Base-by-base conservation (phyloP, 106 monocot genomes). In the Dendrobium nobile region DNA sequence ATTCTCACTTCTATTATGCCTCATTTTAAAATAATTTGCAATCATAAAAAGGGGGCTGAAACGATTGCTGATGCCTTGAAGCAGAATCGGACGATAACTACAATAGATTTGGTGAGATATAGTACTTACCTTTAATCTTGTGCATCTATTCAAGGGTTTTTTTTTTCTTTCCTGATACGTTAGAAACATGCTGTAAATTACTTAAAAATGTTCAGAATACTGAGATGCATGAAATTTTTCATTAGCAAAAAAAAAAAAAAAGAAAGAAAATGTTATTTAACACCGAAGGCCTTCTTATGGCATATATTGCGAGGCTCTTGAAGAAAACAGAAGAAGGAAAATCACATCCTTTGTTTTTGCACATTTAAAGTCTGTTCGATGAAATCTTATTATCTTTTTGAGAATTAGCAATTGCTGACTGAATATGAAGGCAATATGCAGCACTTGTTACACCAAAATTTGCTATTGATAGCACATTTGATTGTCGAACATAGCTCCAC, bases 11-110 rank as follows among this genome's bases (percentile, higher is more conserved):
- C 45, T 43, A 70, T 61, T 61, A 54, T 68, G 28, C 16, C 9
- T 27, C 1, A 47, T 44, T 27, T 28, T 65, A 41, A 40, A 79
- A 37, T 33, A 79, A 27, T 7, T 68, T 67, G 56, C 54, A 33
- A 37, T 77, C 20, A 47, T 79, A 47, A 24, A 73, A 86, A 95
- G 99, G 99, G 99, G 87, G 95, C 89, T 80, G 84, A 91, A 89
- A 91, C 75, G 87, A 91, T 99, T 81, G 99, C 95, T 44, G 93
- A 90, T 72, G 99, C 95, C 73, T 83, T 99, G 86, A 95, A 86
- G 83, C 77, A 93, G 84, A 99, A 99, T 84, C 86, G 88, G 9
- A 87, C 93, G 26, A 93, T 99, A 79, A 87, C 87, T 67, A 93
- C 99, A 9, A 81, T 95, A 73, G 95, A 95, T 85, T 84, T 99